Evolutionary conservation across 257 asterid species (phyloP).

Genomic region (Nicotiana knightiana): DNA sequence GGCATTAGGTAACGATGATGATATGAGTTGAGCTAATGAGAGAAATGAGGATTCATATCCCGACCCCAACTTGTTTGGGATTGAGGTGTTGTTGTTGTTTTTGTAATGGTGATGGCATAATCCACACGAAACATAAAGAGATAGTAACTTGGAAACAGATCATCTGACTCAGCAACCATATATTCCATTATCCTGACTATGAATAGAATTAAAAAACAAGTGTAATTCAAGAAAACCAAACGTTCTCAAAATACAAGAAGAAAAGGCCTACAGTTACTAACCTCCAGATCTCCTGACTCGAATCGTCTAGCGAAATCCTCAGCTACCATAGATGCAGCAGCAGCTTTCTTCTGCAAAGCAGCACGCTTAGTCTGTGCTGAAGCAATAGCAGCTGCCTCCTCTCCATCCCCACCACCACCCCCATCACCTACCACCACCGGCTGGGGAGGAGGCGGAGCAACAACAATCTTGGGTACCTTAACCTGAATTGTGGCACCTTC

Average conservation of each 20-base stretch:
- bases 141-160: background rate
- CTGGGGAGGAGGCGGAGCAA: slow-evolving; percentile 29
- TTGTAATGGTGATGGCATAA: background rate
- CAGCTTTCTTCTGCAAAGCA: slow-evolving; percentile 89
- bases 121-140: background rate
- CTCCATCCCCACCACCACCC: slow-evolving; percentile 36
- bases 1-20: too few relatives aligned
- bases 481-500: slow-evolving; percentile 77
- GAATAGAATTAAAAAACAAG: background rate
- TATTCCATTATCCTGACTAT: background rate
- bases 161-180: background rate
- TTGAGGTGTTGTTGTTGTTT: too few relatives aligned
- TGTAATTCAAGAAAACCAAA: background rate
- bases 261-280: background rate
- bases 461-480: slow-evolving; percentile 72
- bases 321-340: slow-evolving; percentile 71
- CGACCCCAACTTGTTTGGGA: too few relatives aligned
- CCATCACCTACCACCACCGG: slow-evolving; percentile 5
- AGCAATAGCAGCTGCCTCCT: slow-evolving; percentile 47
- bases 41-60: too few relatives aligned
- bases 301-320: slow-evolving; percentile 79
- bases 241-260: background rate
- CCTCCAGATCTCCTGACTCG: slow-evolving; percentile 85
- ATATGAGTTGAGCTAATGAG: too few relatives aligned
- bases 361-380: slow-evolving; percentile 76